Evolutionary conservation across 257 asterid species (phyloP).

Genomic region (Solanum corneliomulleri): DNA sequence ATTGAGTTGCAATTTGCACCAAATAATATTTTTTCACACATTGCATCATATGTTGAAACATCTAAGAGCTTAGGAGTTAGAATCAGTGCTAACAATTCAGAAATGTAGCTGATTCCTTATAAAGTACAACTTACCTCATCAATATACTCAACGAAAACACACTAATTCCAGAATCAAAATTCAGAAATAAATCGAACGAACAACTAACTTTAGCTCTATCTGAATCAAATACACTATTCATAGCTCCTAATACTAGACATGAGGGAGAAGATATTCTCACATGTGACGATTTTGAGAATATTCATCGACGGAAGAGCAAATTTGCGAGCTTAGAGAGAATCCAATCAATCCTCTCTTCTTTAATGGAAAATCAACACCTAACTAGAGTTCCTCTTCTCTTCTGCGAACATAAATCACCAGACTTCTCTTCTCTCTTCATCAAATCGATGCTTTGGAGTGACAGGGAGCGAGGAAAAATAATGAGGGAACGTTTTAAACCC

Average conservation of each 20-base stretch:
- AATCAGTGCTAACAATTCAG: not conserved
- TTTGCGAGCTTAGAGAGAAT: not conserved
- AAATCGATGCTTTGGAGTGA: no score
- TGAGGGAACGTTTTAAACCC: no score
- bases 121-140: not conserved
- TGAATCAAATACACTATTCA: not conserved
- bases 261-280: not conserved
- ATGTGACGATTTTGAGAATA: not conserved
- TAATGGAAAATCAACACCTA: no score
- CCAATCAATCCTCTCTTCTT: no score
- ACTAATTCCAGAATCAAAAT: not conserved
- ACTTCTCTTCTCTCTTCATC: no score
- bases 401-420: no score
- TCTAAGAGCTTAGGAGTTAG: no score
- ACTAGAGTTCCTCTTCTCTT: no score
- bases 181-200: not conserved
- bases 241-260: not conserved
- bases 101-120: not conserved
- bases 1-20: no score
- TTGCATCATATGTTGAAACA: no score
- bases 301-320: not conserved
- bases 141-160: not conserved
- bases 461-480: no score
- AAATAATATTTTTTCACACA: no score
- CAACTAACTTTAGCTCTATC: not conserved